These are phyloP conservation scores for Exophiala alcalophila DNA, from an alignment of 2,329 filamentous ascomycete genomes.

Conservation along the genomic window DNA sequence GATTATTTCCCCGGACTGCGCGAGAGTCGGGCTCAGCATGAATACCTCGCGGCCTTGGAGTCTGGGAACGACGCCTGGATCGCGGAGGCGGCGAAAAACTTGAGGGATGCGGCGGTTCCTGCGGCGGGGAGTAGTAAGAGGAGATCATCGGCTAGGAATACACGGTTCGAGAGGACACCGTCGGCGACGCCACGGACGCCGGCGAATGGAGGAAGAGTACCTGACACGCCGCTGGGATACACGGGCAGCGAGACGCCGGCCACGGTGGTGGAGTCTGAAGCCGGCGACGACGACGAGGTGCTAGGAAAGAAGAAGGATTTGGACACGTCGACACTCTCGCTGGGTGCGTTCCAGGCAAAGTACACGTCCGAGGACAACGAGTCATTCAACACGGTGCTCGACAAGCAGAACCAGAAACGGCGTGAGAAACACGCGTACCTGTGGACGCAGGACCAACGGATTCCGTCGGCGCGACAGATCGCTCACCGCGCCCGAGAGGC, in stretches of 20 bases:
- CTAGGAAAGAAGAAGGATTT: conserved; percentile 49
- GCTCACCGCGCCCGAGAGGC: conserved; percentile 55
- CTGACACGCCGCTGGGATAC: conserved; percentile 29
- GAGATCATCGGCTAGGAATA: conserved; percentile 34
- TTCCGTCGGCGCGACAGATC: conserved; percentile 62
- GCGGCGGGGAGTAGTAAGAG: conserved; percentile 44
- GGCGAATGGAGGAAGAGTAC: too few species aligned
- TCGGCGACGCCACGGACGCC: conserved; percentile 14
- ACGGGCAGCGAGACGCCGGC: conserved; percentile 57
- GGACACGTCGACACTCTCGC: conserved; percentile 70
- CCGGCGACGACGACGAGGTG: conserved; percentile 39
- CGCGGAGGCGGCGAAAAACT: conserved; percentile 67
- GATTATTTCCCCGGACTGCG: conserved; percentile 94
- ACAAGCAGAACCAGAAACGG: conserved; percentile 81
- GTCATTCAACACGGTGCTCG: conserved; percentile 87
- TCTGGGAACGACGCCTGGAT: conserved; percentile 87
- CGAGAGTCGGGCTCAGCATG: conserved; percentile 81
- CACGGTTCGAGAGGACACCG: conserved; percentile 21
- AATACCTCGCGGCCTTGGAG: conserved; percentile 87
- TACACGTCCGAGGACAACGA: conserved; percentile 99
- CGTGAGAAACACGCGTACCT: conserved; percentile 86
- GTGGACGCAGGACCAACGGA: conserved; percentile 75
- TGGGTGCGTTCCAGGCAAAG: conserved; percentile 81
- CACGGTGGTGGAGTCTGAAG: conserved; percentile 36
- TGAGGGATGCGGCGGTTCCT: conserved; percentile 79